Evolutionary conservation across 768 basidiomycete genomes (phyloP).

Genomic region (Collybia mongolica): DNA sequence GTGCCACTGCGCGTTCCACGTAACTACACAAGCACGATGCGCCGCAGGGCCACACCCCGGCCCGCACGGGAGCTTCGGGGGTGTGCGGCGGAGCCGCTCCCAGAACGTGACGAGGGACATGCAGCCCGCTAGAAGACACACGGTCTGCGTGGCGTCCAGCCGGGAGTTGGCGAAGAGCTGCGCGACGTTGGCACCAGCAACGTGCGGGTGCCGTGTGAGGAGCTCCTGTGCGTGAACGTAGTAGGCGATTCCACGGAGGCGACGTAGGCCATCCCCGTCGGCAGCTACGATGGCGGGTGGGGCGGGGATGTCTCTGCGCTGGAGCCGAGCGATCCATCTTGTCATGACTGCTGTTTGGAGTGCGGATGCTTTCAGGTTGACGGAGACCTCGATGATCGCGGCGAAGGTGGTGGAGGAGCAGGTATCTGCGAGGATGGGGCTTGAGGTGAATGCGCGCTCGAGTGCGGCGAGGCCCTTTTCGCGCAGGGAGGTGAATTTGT

Average conservation of each 20-base stretch:
- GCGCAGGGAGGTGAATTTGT: slow-evolving; percentile 44
- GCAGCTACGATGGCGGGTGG: slow-evolving; percentile 37
- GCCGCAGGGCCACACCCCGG: slow-evolving; percentile 19
- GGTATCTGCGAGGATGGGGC: slow-evolving; percentile 25
- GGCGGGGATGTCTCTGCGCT: slow-evolving; percentile 26
- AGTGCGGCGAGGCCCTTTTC: slow-evolving; percentile 43
- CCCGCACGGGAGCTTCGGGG: slow-evolving; percentile 22
- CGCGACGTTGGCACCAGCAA: slow-evolving; percentile 24
- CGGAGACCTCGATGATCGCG: slow-evolving; percentile 25
- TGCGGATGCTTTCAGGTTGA: slow-evolving; percentile 16
- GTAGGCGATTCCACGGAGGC: slow-evolving; percentile 35
- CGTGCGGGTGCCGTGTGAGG: slow-evolving; percentile 24
- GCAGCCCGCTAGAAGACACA: slow-evolving; percentile 33
- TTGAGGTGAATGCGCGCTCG: slow-evolving; percentile 18
- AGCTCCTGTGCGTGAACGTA: slow-evolving; percentile 35
- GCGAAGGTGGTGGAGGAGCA: slow-evolving; percentile 34
- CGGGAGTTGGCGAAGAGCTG: slow-evolving; percentile 33
- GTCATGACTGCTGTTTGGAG: slow-evolving; percentile 22
- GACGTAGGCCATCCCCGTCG: slow-evolving; percentile 26
- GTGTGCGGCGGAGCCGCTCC: slow-evolving; percentile 29
- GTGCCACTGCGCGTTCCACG: slow-evolving; percentile 33
- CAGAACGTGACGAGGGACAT: slow-evolving; percentile 33
- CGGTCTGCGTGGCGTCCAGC: slow-evolving; percentile 33
- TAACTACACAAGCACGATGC: slow-evolving; percentile 25
- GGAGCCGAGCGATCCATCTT: slow-evolving; percentile 30